Evolutionary conservation across 2,329 filamentous ascomycete genomes (phyloP).

Genomic region (Fonsecaea monophora): DNA sequence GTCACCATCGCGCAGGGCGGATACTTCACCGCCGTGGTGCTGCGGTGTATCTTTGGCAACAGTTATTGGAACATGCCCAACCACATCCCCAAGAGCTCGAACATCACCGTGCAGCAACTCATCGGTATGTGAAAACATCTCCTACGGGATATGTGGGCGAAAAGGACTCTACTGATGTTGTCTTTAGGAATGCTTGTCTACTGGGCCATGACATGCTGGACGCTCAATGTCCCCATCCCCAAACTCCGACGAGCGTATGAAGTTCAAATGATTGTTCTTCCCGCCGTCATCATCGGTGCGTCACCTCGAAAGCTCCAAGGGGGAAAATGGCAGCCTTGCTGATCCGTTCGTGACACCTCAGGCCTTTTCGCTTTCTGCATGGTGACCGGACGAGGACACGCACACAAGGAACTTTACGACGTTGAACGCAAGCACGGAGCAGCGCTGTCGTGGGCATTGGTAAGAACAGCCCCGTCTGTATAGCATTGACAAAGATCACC

Average conservation of each 20-base stretch:
- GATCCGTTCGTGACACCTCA: neutral
- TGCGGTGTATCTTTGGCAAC: slow-evolving; percentile 46
- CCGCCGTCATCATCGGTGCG: slow-evolving; percentile 27
- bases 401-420: slow-evolving; percentile 21
- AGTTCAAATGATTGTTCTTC: slow-evolving; percentile 24
- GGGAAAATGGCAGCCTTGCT: neutral
- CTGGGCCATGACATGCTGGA: slow-evolving; percentile 25
- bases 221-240: slow-evolving; percentile 19
- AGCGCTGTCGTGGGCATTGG: slow-evolving; percentile 28
- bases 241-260: slow-evolving; percentile 25
- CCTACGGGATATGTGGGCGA: neutral
- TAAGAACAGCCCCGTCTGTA: slow-evolving; percentile 7
- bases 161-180: slow-evolving; percentile 8
- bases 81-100: slow-evolving; percentile 43
- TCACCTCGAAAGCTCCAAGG: too few relatives aligned
- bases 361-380: slow-evolving; percentile 27
- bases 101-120: slow-evolving; percentile 47
- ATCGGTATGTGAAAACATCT: slow-evolving; percentile 40
- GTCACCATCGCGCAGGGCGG: slow-evolving; percentile 25
- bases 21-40: slow-evolving; percentile 39
- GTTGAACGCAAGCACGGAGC: slow-evolving; percentile 25
- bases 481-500: too few relatives aligned
- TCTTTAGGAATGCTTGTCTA: slow-evolving; percentile 22
- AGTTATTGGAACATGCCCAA: slow-evolving; percentile 46
- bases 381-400: slow-evolving; percentile 25